Conservation (phyloP, 78 protist species). For the Diacronema lutheri region DNA sequence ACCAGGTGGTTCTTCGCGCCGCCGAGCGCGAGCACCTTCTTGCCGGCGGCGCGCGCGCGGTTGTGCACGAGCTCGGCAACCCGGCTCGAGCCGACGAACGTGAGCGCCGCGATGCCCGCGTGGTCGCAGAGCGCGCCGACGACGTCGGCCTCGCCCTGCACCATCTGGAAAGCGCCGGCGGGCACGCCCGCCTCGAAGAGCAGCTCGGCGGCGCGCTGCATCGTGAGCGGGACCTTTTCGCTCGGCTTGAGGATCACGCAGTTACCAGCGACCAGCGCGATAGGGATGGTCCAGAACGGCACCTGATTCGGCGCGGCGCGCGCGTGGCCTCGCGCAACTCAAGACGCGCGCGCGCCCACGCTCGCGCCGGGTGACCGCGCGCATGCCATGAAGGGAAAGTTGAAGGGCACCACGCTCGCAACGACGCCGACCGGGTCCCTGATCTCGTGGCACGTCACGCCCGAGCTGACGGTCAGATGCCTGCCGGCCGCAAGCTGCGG, state of each 20-base stretch:
- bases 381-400: background rate
- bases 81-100: background rate
- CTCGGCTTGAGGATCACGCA: background rate
- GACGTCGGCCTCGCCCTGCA: background rate
- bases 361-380: background rate
- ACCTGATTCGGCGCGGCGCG: background rate
- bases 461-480: background rate
- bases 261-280: background rate
- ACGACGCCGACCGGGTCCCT: background rate
- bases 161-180: background rate
- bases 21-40: background rate
- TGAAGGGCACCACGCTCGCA: background rate
- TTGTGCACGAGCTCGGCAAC: background rate
- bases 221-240: background rate
- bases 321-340: no score
- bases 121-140: background rate
- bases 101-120: background rate
- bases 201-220: background rate
- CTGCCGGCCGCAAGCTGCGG: background rate
- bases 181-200: background rate
- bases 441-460: background rate
- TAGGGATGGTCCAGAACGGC: background rate
- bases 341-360: no score
- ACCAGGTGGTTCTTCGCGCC: conserved; percentile 5
- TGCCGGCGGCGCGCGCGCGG: background rate